Percentiles rank a stretch among this genome's conserved stretches.
phyloP scores from a whole-genome alignment of 306 rosid species.

The Trichosanthes cucumerina region DNA sequence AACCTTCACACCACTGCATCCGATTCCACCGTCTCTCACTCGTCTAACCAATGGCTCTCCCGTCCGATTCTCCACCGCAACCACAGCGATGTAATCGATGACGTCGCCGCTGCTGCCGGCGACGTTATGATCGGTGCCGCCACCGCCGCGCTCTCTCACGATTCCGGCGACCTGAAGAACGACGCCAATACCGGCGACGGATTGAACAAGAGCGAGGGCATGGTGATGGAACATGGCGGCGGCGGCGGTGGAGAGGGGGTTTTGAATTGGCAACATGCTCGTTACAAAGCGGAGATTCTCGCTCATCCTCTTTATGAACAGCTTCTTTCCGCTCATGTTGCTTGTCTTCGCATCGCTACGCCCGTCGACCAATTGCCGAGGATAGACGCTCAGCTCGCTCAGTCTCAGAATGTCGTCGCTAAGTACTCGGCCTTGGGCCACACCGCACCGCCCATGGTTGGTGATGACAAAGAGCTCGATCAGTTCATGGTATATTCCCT shows the following conservation, averaged over 20 bases:
- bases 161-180: constrained; percentile 39
- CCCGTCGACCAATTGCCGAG: constrained; percentile 97
- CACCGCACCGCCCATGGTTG: constrained; percentile 34
- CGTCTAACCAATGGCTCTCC: constrained; percentile 65
- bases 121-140: constrained; percentile 50
- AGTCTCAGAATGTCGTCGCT: constrained; percentile 88
- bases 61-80: constrained; percentile 67
- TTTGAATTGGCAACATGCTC: constrained; percentile 79
- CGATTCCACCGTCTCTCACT: constrained; percentile 38
- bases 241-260: constrained; percentile 31
- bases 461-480: constrained; percentile 79
- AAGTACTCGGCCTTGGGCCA: constrained; percentile 77
- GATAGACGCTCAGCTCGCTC: constrained; percentile 86
- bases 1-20: constrained; percentile 73
- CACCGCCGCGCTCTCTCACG: constrained; percentile 31
- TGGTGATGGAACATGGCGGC: constrained; percentile 29
- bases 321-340: constrained; percentile 84
- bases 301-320: constrained; percentile 81
- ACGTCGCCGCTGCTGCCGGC: constrained; percentile 27
- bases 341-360: constrained; percentile 90
- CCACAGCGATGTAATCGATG: constrained; percentile 65
- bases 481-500: constrained; percentile 72
- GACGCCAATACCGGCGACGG: constrained; percentile 10
- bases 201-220: constrained; percentile 31
- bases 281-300: constrained; percentile 71